phyloP scores from a whole-genome alignment of 2,329 filamentous ascomycete species.

The Penicillium thymicola region DNA sequence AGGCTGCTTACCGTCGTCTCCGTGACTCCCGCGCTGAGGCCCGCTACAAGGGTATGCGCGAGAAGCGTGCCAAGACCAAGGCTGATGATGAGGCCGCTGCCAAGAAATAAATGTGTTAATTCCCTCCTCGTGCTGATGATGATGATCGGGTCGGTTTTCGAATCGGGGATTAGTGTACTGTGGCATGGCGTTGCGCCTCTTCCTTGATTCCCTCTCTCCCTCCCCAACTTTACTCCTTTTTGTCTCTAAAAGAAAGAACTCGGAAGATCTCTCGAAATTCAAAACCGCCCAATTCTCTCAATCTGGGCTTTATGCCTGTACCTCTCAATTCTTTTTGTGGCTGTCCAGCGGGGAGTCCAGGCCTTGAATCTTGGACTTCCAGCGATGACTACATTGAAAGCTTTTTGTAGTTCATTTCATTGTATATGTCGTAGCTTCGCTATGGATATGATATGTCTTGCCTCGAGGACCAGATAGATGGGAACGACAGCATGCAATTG shows the following conservation, averaged over 20 bases:
- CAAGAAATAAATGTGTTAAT: constrained; percentile 49
- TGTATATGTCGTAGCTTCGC: background rate
- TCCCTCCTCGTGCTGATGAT: constrained; percentile 35
- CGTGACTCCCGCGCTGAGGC: constrained; percentile 80
- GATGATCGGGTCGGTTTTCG: constrained; percentile 41
- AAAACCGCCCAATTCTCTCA: constrained; percentile 34
- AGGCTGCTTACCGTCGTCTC: constrained; percentile 82
- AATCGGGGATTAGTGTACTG: constrained; percentile 34
- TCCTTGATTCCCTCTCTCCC: constrained; percentile 27
- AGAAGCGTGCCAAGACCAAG: constrained; percentile 89
- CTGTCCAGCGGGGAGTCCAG: background rate
- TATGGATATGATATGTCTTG: background rate
- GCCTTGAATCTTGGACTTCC: background rate
- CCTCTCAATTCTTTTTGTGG: constrained; percentile 2
- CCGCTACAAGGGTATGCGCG: constrained; percentile 75
- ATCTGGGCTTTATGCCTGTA: constrained; percentile 9
- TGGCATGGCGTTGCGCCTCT: constrained; percentile 38
- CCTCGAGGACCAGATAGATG: background rate
- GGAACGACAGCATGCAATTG: background rate
- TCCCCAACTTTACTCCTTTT: constrained; percentile 22
- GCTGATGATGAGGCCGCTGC: constrained; percentile 62
- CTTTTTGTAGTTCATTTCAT: background rate
- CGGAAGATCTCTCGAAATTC: constrained; percentile 38
- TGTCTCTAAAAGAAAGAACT: constrained; percentile 38
- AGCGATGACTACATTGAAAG: background rate